A percentile compares a stretch with the other conserved stretches of the same genome.
Conservation (phyloP, 2,329 filamentous ascomycete genomes). For the Exophiala spinifera region DNA sequence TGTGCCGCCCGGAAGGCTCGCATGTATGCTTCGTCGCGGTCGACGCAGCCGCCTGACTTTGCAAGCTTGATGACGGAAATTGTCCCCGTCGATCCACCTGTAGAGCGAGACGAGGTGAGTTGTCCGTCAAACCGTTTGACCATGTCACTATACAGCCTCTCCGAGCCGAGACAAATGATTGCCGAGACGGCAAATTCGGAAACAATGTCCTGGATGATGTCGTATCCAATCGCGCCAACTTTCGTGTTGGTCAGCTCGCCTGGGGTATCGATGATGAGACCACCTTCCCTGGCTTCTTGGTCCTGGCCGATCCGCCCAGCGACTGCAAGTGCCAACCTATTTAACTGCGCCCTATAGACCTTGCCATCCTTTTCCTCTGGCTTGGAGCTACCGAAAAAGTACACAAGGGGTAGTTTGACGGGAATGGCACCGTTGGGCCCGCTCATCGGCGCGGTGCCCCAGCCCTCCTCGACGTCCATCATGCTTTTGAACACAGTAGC, state of each 20-base stretch:
- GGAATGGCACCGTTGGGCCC: conserved; percentile 77
- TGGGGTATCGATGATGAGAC: conserved; percentile 82
- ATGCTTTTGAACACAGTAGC: conserved; percentile 83
- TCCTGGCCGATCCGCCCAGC: conserved; percentile 77
- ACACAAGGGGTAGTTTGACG: conserved; percentile 87
- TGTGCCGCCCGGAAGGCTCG: conserved; percentile 69
- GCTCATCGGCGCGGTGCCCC: conserved; percentile 86
- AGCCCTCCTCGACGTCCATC: conserved; percentile 83
- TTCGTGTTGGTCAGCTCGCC: conserved; percentile 58
- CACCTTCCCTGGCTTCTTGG: conserved; percentile 64
- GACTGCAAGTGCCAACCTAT: conserved; percentile 73
- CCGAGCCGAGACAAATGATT: conserved; percentile 77
- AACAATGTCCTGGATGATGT: conserved; percentile 76
- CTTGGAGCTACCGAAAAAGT: conserved; percentile 69
- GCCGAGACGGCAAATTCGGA: conserved; percentile 72
- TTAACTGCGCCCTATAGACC: conserved; percentile 71
- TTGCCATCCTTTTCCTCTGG: conserved; percentile 65
- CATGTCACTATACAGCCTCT: conserved; percentile 72
- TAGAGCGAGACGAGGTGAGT: conserved; percentile 48
- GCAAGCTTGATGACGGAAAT: conserved; percentile 75
- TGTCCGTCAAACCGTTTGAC: conserved; percentile 61
- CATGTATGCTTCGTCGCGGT: conserved; percentile 71
- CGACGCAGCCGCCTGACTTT: conserved; percentile 80
- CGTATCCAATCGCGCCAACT: conserved; percentile 59
- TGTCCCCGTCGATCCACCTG: conserved; percentile 50